phyloP scores from a whole-genome alignment of 768 basidiomycete species.

The Tubosaeta brunneosetosa region DNA sequence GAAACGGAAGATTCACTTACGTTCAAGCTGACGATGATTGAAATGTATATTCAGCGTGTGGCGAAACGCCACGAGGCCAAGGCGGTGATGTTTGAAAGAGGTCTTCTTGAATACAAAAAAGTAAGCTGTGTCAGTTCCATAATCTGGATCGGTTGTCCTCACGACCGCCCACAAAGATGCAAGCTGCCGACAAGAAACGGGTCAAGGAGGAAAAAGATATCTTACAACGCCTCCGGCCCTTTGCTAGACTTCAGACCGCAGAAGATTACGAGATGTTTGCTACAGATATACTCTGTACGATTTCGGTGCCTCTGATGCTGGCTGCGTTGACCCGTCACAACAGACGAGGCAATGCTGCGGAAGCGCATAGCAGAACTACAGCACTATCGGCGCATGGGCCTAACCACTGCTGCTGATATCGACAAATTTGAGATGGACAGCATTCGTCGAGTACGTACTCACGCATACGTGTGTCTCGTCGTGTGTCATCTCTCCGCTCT shows the following conservation, averaged over 20 bases:
- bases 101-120: slow-evolving; percentile 91
- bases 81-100: slow-evolving; percentile 86
- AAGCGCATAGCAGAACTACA: slow-evolving; percentile 91
- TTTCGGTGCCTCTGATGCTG: neutral
- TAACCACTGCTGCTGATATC: slow-evolving; percentile 81
- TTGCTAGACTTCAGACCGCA: slow-evolving; percentile 84
- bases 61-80: slow-evolving; percentile 84
- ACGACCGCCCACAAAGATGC: slow-evolving; percentile 52
- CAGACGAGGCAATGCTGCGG: slow-evolving; percentile 84
- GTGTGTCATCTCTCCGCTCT: neutral
- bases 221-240: slow-evolving; percentile 81
- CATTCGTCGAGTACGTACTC: slow-evolving; percentile 57
- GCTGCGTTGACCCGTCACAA: neutral
- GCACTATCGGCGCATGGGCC: slow-evolving; percentile 79
- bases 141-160: neutral
- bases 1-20: slow-evolving; percentile 81
- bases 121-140: slow-evolving; percentile 37
- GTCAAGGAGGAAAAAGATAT: slow-evolving; percentile 90
- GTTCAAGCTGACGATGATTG: slow-evolving; percentile 84
- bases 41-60: slow-evolving; percentile 87
- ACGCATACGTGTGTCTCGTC: neutral
- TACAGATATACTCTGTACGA: slow-evolving; percentile 85
- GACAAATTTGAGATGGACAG: slow-evolving; percentile 82
- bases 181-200: slow-evolving; percentile 87
- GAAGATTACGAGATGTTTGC: slow-evolving; percentile 88